Conservation (phyloP, 108 stramenopile species). For the Nitzschia inconspicua region DNA sequence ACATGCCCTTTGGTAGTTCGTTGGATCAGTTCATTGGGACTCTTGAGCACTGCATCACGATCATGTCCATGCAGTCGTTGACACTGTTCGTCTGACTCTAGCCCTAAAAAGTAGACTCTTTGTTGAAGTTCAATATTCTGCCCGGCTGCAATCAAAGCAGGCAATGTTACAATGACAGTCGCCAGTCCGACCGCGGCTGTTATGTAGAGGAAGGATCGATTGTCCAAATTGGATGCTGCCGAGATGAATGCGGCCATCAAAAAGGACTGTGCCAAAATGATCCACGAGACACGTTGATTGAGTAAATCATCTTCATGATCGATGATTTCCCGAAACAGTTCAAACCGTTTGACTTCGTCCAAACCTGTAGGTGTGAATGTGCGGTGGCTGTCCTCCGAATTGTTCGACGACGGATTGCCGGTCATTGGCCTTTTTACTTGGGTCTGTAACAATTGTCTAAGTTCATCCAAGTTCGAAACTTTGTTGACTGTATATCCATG, state of each 20-base stretch:
- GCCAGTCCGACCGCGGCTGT: slow-evolving; percentile 37
- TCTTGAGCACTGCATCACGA: neutral
- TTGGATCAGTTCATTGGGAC: too few species aligned
- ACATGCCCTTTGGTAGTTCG: neutral
- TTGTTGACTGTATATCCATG: too few species aligned
- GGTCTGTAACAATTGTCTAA: too few species aligned
- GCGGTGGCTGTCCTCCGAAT: too few species aligned
- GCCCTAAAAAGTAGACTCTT: slow-evolving; percentile 31
- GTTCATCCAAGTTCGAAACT: too few species aligned
- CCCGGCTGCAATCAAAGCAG: slow-evolving; percentile 35
- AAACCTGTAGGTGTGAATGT: too few species aligned
- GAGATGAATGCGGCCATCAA: slow-evolving; percentile 46
- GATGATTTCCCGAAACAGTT: slow-evolving; percentile 39
- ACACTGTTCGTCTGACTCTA: slow-evolving; percentile 30
- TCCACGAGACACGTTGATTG: slow-evolving; percentile 51
- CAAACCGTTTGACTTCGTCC: slow-evolving; percentile 37
- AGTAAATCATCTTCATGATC: slow-evolving; percentile 49
- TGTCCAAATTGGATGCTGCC: neutral
- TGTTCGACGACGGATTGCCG: too few species aligned
- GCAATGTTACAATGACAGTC: slow-evolving; percentile 38
- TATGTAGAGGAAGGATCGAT: slow-evolving; percentile 14
- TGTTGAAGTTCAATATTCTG: slow-evolving; percentile 45
- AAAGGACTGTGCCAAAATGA: slow-evolving; percentile 48
- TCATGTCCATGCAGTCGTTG: slow-evolving; percentile 27
- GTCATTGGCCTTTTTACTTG: too few species aligned